phyloP scores from a whole-genome alignment of 495 filamentous ascomycete genomes.

The Penicillium bovifimosum region DNA sequence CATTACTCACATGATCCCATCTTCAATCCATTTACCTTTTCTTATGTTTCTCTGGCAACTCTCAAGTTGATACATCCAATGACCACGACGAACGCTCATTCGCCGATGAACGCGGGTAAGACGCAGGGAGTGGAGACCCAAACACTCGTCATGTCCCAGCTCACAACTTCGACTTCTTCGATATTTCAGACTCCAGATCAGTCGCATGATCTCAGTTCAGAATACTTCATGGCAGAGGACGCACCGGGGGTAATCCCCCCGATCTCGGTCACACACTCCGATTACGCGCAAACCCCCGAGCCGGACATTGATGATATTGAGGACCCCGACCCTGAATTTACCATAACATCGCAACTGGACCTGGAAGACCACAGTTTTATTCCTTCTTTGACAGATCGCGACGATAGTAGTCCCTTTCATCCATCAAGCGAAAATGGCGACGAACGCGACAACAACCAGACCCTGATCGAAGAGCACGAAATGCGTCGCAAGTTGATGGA shows the following conservation, averaged over 20 bases:
- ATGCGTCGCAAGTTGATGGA: conserved; percentile 72
- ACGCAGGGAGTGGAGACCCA: conserved; percentile 29
- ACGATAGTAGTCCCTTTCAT: conserved; percentile 36
- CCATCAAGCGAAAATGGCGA: conserved; percentile 38
- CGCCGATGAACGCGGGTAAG: conserved; percentile 19
- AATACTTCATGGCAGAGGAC: conserved; percentile 37
- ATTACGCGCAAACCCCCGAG: conserved; percentile 14
- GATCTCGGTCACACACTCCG: conserved; percentile 13
- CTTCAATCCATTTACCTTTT: no score
- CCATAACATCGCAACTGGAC: conserved; percentile 10
- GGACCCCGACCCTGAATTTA: conserved; percentile 12
- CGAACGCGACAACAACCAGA: conserved; percentile 41
- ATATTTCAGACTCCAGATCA: conserved; percentile 34
- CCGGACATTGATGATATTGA: conserved; percentile 10
- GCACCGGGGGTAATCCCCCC: conserved; percentile 26
- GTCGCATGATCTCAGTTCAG: conserved; percentile 32
- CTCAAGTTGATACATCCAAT: no score
- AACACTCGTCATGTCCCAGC: conserved; percentile 33
- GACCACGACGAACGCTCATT: conserved; percentile 5
- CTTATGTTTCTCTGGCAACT: no score
- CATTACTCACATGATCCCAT: no score
- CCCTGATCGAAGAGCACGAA: conserved; percentile 56
- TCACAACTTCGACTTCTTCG: conserved; percentile 27
- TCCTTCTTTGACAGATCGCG: conserved; percentile 36
- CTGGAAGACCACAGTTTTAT: conserved; percentile 22